phyloP scores from a whole-genome alignment of 208 protist genomes.

The Leishmania tropica region DNA sequence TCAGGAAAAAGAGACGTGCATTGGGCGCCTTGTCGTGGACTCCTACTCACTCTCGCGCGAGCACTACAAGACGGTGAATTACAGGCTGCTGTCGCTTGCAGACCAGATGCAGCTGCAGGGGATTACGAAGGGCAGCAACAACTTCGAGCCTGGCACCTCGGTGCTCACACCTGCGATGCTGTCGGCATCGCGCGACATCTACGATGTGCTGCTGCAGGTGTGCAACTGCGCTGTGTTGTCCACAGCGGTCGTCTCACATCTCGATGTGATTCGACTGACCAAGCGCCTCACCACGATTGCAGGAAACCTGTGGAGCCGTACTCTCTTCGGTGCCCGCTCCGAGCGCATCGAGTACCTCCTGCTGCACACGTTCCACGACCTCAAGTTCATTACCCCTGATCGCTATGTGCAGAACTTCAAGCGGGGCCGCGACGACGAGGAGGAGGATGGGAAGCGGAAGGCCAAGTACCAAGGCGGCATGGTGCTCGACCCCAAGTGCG shows the following conservation, averaged over 20 bases:
- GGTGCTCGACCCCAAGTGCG: constrained; percentile 98
- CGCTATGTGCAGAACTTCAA: constrained; percentile 83
- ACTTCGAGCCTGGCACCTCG: constrained; percentile 67
- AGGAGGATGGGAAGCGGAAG: constrained; percentile 81
- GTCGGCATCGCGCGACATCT: constrained; percentile 49
- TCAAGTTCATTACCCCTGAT: constrained; percentile 97
- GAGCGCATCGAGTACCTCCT: constrained; percentile 99
- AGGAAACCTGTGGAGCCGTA: constrained; percentile 97
- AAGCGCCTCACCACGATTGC: constrained; percentile 97
- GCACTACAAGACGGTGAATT: constrained; percentile 92
- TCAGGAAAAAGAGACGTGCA: constrained; percentile 86
- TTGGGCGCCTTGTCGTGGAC: constrained; percentile 95
- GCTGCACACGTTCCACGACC: constrained; percentile 95
- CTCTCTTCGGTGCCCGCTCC: constrained; percentile 93
- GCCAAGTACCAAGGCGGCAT: constrained; percentile 94
- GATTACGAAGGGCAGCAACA: constrained; percentile 52
- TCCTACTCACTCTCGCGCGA: constrained; percentile 94
- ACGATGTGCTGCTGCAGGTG: constrained; percentile 68
- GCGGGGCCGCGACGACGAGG: constrained; percentile 62
- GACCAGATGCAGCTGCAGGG: constrained; percentile 76
- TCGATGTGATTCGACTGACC: constrained; percentile 97
- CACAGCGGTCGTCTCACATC: constrained; percentile 88
- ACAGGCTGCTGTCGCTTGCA: constrained; percentile 84
- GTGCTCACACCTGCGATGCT: constrained; percentile 56
- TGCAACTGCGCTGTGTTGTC: constrained; percentile 82